Evolutionary conservation across 2,329 filamentous ascomycete species (phyloP).

Genomic region (Paecilomyces sp.): DNA sequence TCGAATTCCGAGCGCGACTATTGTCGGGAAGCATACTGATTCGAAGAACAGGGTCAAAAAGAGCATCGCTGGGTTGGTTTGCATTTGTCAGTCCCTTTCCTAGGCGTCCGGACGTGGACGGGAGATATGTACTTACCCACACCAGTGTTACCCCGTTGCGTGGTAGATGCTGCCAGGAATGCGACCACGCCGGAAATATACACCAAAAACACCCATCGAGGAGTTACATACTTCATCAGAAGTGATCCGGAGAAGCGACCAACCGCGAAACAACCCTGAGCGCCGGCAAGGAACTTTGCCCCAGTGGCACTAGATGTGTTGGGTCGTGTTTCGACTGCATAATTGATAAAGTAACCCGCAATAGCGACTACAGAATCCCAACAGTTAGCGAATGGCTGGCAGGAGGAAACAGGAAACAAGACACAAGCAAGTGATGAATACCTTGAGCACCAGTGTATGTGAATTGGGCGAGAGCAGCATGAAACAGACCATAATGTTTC

Average conservation of each 20-base stretch:
- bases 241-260: conserved; percentile 63
- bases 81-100: background rate
- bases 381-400: no score
- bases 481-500: conserved; percentile 69
- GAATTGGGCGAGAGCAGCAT: conserved; percentile 69
- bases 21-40: conserved; percentile 73
- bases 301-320: conserved; percentile 49
- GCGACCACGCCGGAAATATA: conserved; percentile 60
- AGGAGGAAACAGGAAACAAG: conserved; percentile 5
- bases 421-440: conserved; percentile 11
- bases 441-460: conserved; percentile 74
- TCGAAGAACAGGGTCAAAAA: conserved; percentile 73
- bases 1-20: conserved; percentile 70
- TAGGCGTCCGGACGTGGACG: background rate
- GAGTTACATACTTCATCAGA: conserved; percentile 60
- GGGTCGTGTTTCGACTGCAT: conserved; percentile 54
- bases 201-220: conserved; percentile 63
- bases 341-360: conserved; percentile 65
- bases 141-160: conserved; percentile 40
- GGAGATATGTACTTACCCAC: conserved; percentile 23
- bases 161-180: conserved; percentile 46
- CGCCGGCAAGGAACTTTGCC: conserved; percentile 65
- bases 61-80: conserved; percentile 47
- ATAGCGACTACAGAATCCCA: conserved; percentile 31
- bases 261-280: conserved; percentile 64